A percentile compares a stretch with the other conserved stretches of the same genome.
These are phyloP conservation scores for Adansonia digitata DNA, from an alignment of 345 rosid species.

Conservation along the genomic window DNA sequence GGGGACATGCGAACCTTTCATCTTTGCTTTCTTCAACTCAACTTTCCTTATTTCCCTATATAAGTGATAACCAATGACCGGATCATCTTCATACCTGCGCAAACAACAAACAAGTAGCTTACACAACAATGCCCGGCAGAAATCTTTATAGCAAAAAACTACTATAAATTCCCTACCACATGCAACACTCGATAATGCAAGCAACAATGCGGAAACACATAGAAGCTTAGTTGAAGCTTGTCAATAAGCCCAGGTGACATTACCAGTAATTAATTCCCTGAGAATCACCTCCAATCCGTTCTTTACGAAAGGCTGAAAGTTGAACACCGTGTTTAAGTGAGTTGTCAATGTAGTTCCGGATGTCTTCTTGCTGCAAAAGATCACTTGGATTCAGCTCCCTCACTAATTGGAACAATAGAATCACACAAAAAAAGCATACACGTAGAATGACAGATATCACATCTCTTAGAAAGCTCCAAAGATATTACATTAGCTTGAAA, in stretches of 20 bases:
- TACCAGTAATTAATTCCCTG: slow-evolving; percentile 92
- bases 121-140: background rate
- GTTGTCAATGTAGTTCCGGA: slow-evolving; percentile 80
- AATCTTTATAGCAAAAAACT: background rate
- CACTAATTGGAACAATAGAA: background rate
- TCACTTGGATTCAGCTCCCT: slow-evolving; percentile 16
- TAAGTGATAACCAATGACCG: slow-evolving; percentile 78
- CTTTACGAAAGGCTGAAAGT: slow-evolving; percentile 81
- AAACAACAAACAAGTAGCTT: slow-evolving; percentile 23
- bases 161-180: slow-evolving; percentile 3
- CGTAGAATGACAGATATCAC: background rate
- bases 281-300: slow-evolving; percentile 94
- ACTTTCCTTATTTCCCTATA: slow-evolving; percentile 87
- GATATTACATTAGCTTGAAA: background rate
- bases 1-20: slow-evolving; percentile 77
- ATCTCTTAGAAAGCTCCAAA: slow-evolving; percentile 3
- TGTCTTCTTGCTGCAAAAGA: slow-evolving; percentile 91
- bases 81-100: slow-evolving; percentile 91
- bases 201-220: background rate
- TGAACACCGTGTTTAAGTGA: slow-evolving; percentile 81
- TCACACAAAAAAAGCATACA: slow-evolving; percentile 4
- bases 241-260: slow-evolving; percentile 17
- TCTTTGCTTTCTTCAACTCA: slow-evolving; percentile 68
- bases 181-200: background rate
- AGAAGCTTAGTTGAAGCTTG: slow-evolving; percentile 2